Base-by-base conservation (phyloP, 129 eudicot genomes). In the Calendula officinalis region DNA sequence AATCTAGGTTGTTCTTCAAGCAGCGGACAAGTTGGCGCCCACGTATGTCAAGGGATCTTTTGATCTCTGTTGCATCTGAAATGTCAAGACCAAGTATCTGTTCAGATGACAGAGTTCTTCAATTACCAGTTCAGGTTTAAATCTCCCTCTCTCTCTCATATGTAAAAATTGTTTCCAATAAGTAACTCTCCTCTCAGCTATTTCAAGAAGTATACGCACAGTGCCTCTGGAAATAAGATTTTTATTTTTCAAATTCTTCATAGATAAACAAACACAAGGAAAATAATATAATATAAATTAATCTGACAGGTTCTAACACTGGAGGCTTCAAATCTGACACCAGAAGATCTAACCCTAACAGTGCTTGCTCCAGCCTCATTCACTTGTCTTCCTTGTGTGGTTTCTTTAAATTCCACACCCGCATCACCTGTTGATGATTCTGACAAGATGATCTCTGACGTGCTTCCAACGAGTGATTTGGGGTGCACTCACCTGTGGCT, bases 361-460 rank as follows among this genome's bases (percentile, higher is more conserved):
- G 91, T 92, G 56, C 88, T 88, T 73, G 98, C 98, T 70, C 96
- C 98, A 3, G 88, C 96, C 17, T 88, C 98, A 50, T 85, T 88
- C 66, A 77, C 88, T 45, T 73, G 86, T 52, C 85, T 71, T 49
- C 81, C 95, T 47, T 85, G 89, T 41, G 87, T 88, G 53, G 78
- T 92, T 78, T 75, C 98, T 33, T 59, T 88, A 51, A 92, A 81
- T 69, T 70, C 85, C 44, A 74, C 90, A 5, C 96, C 91, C 0
- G 70, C 83, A 38, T 78, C 96, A 60, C 95, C 96, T 10, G 16
- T 56, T 49, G 60, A 67, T 56, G 66, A 55, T n/a, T 73, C 44
- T 45, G 88, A 84, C 54, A 76, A 71, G 32, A 30, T 72, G 40
- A 56, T 80, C 63, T 58, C 89, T 6, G 95, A 90, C 35, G 97